Conservation (phyloP, 1,284 basidiomycete species). For the Cutaneotrichosporon daszewskae region DNA sequence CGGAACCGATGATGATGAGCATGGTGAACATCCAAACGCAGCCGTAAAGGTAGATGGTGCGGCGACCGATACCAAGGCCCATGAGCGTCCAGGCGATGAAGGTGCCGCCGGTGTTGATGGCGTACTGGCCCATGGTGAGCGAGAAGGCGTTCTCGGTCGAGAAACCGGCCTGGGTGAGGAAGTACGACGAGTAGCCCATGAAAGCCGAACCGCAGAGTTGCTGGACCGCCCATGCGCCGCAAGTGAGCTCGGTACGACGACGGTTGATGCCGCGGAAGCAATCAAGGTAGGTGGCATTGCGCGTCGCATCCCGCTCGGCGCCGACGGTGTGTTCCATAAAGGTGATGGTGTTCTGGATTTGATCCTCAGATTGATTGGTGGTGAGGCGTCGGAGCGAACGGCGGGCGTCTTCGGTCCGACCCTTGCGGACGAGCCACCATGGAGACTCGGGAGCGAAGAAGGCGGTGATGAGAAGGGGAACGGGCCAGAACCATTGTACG, state of each 20-base stretch:
- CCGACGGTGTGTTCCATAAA: slow-evolving; percentile 46
- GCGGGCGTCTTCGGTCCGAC: slow-evolving; percentile 49
- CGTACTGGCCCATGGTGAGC: slow-evolving; percentile 3
- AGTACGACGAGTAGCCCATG: slow-evolving; percentile 37
- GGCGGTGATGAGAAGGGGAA: slow-evolving; percentile 35
- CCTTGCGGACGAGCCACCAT: slow-evolving; percentile 22
- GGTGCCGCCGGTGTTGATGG: slow-evolving; percentile 35
- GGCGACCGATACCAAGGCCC: slow-evolving; percentile 35
- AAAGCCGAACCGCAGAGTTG: slow-evolving; percentile 19
- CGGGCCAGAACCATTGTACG: slow-evolving; percentile 40
- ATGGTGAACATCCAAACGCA: slow-evolving; percentile 40
- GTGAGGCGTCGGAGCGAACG: slow-evolving; percentile 45
- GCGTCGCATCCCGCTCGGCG: slow-evolving; percentile 33
- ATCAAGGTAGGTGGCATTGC: slow-evolving; percentile 45
- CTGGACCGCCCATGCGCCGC: slow-evolving; percentile 27
- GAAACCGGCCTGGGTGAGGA: slow-evolving; percentile 34
- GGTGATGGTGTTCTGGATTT: too few relatives aligned
- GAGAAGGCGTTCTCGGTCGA: slow-evolving; percentile 1
- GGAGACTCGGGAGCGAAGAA: slow-evolving; percentile 25
- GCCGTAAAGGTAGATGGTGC: slow-evolving; percentile 48
- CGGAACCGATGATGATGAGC: slow-evolving; percentile 46
- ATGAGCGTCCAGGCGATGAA: slow-evolving; percentile 41
- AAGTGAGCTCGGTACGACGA: slow-evolving; percentile 45
- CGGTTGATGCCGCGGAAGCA: slow-evolving; percentile 49
- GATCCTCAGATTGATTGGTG: slow-evolving; percentile 44